Evolutionary conservation across 2,329 filamentous ascomycete genomes (phyloP).

Genomic region (Nigrospora sphaerica): DNA sequence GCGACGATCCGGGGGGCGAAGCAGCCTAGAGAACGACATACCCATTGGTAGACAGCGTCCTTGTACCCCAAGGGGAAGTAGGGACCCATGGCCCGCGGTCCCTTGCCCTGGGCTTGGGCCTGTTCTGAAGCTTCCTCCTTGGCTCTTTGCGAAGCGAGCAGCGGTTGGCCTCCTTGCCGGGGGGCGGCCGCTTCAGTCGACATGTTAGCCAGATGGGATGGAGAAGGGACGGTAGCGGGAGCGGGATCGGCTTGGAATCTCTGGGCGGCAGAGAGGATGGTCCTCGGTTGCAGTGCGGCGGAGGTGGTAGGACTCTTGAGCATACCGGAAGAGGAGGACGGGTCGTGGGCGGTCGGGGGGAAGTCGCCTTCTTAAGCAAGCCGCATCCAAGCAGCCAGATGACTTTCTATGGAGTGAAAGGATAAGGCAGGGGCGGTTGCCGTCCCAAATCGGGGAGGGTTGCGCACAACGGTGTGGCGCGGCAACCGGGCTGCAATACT

Average conservation of each 20-base stretch:
- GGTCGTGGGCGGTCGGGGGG: constrained; percentile 16
- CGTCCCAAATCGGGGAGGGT: no score
- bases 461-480: no score
- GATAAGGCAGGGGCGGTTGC: constrained; percentile 1
- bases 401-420: constrained; percentile 3
- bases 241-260: constrained; percentile 16
- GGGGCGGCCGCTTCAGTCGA: constrained; percentile 21
- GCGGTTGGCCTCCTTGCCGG: constrained; percentile 31
- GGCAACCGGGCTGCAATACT: no score
- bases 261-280: constrained; percentile 24
- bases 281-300: constrained; percentile 32
- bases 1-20: background rate
- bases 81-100: constrained; percentile 23
- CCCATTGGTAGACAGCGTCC: constrained; percentile 88
- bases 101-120: constrained; percentile 11
- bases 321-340: constrained; percentile 28
- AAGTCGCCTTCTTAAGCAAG: constrained; percentile 12
- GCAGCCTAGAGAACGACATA: constrained; percentile 31
- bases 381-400: background rate
- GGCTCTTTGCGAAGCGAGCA: constrained; percentile 38
- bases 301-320: constrained; percentile 34
- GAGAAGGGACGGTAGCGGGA: constrained; percentile 2
- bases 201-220: constrained; percentile 8
- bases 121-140: constrained; percentile 23
- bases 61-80: constrained; percentile 88